Percentiles rank a stretch among this genome's conserved stretches.
phyloP scores from a whole-genome alignment of 2,329 filamentous ascomycete species.

The Colletotrichum sansevieriae region DNA sequence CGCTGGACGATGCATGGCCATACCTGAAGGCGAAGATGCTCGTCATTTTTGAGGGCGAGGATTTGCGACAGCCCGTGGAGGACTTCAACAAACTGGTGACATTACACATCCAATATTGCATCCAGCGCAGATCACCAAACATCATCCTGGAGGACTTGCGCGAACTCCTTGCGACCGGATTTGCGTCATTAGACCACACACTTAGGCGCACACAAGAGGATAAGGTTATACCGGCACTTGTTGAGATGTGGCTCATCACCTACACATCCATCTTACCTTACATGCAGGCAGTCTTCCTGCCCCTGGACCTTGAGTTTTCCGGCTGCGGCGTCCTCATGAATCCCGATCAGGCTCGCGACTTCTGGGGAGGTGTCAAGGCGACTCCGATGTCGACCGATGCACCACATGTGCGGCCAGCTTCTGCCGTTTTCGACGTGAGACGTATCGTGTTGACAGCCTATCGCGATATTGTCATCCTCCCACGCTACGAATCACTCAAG shows the following conservation, averaged over 20 bases:
- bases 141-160: conserved; percentile 81
- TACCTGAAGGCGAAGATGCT: conserved; percentile 81
- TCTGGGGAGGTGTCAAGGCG: conserved; percentile 82
- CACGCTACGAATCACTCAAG: conserved; percentile 89
- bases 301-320: conserved; percentile 92
- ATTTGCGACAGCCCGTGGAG: conserved; percentile 83
- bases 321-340: conserved; percentile 85
- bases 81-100: conserved; percentile 86
- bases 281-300: conserved; percentile 94
- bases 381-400: conserved; percentile 49
- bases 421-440: conserved; percentile 81
- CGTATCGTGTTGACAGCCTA: conserved; percentile 89
- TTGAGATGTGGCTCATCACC: conserved; percentile 94
- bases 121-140: conserved; percentile 78
- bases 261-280: conserved; percentile 93
- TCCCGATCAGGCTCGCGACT: conserved; percentile 83
- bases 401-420: conserved; percentile 61
- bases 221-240: conserved; percentile 87
- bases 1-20: conserved; percentile 84
- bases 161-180: conserved; percentile 84
- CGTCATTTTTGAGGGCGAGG: conserved; percentile 85
- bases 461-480: conserved; percentile 88
- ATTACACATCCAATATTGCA: conserved; percentile 82
- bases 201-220: conserved; percentile 85
- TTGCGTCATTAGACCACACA: conserved; percentile 86